Evolutionary conservation across 805 yeast genomes (phyloP).

Genomic region (Candida michaelii): DNA sequence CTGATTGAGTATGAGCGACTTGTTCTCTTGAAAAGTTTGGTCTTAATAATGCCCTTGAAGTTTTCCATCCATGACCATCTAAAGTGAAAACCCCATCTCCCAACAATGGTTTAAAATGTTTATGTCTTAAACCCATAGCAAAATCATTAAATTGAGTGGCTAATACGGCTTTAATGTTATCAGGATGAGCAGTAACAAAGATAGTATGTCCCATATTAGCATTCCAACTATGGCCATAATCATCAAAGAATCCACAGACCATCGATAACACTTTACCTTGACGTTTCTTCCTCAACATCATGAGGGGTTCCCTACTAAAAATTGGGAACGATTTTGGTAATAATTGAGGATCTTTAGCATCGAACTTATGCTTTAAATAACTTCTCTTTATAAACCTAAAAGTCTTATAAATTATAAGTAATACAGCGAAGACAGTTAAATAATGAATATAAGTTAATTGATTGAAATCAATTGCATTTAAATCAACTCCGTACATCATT

Average conservation of each 20-base stretch:
- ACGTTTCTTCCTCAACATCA: constrained; percentile 13
- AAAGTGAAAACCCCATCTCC: constrained; percentile 39
- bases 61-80: constrained; percentile 38
- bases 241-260: constrained; percentile 15
- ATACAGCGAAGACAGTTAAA: not conserved
- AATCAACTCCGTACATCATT: not conserved
- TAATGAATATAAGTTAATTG: constrained; percentile 3
- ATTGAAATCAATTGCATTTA: not conserved
- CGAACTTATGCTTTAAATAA: constrained; percentile 12
- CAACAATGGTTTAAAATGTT: constrained; percentile 28
- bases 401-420: constrained; percentile 1
- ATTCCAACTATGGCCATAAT: constrained; percentile 17
- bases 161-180: constrained; percentile 32
- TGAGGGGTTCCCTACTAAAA: constrained; percentile 15
- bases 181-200: constrained; percentile 29
- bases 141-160: constrained; percentile 37
- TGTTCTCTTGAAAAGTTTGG: constrained; percentile 37
- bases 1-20: constrained; percentile 28
- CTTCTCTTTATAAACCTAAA: constrained; percentile 6
- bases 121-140: constrained; percentile 29
- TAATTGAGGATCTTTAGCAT: constrained; percentile 12
- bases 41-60: constrained; percentile 33
- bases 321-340: constrained; percentile 17
- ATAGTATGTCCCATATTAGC: constrained; percentile 22
- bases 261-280: constrained; percentile 13